These are phyloP conservation scores for Chionographis japonica DNA, from an alignment of 106 monocot genomes.

Conservation along the genomic window DNA sequence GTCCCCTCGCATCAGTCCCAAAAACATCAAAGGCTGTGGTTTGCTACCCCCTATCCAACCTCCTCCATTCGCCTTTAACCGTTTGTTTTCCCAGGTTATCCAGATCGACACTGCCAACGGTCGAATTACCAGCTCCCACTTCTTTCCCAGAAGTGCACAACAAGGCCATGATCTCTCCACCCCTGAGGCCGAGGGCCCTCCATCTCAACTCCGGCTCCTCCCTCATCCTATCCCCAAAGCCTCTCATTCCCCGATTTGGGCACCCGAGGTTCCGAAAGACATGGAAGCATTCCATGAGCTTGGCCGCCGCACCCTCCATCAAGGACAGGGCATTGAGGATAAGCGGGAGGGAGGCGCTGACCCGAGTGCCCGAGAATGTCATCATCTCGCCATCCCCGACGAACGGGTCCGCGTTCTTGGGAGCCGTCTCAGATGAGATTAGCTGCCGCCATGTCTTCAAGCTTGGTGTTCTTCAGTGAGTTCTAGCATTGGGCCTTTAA, in stretches of 20 bases:
- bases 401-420: slow-evolving; percentile 20
- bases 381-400: neutral
- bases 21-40: too few relatives aligned
- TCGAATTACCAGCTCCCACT: neutral
- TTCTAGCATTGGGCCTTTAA: neutral
- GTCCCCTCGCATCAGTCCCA: too few relatives aligned
- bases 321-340: slow-evolving; percentile 31
- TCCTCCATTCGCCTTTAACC: too few relatives aligned
- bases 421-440: slow-evolving; percentile 17
- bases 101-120: neutral
- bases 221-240: slow-evolving; percentile 2
- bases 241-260: neutral
- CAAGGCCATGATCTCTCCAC: slow-evolving; percentile 5
- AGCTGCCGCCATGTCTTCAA: slow-evolving; percentile 42
- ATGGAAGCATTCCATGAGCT: slow-evolving; percentile 23
- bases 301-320: slow-evolving; percentile 15
- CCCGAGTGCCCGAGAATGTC: slow-evolving; percentile 33
- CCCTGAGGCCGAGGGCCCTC: slow-evolving; percentile 1
- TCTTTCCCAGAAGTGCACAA: neutral
- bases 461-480: slow-evolving; percentile 30
- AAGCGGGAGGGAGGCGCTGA: slow-evolving; percentile 28
- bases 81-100: neutral
- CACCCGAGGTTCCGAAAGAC: neutral
- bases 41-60: too few relatives aligned
- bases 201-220: slow-evolving; percentile 4